Percentiles rank a stretch among this genome's conserved stretches.
phyloP scores from a whole-genome alignment of 1,284 basidiomycete species.

The Taiwanofungus camphoratus region DNA sequence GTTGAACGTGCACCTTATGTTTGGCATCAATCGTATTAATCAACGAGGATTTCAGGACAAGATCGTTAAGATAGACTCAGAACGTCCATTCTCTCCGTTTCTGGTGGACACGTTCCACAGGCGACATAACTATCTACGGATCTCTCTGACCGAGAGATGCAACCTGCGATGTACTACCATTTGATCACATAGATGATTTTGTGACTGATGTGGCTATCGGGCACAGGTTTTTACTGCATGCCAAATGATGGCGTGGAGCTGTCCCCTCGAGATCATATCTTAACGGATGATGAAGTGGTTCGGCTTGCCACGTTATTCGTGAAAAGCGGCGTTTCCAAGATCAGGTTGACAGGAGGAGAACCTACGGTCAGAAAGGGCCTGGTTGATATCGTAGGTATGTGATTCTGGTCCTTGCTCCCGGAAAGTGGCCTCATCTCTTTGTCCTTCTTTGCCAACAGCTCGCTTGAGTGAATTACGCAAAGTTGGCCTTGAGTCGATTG shows the following conservation, averaged over 20 bases:
- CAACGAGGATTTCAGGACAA: slow-evolving; percentile 14
- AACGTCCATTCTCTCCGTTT: slow-evolving; percentile 38
- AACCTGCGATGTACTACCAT: slow-evolving; percentile 86
- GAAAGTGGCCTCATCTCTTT: slow-evolving; percentile 3
- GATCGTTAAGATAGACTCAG: slow-evolving; percentile 49
- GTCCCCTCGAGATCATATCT: slow-evolving; percentile 62
- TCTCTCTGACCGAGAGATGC: slow-evolving; percentile 83
- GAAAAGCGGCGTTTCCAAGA: slow-evolving; percentile 78
- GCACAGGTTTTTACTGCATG: slow-evolving; percentile 85
- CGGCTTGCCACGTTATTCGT: slow-evolving; percentile 78
- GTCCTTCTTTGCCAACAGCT: slow-evolving; percentile 31
- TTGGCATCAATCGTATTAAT: background rate
- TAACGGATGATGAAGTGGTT: slow-evolving; percentile 74
- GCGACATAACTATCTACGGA: slow-evolving; percentile 78
- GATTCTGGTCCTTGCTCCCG: slow-evolving; percentile 4
- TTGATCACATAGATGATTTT: no score
- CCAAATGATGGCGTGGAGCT: slow-evolving; percentile 76
- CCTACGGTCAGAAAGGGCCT: slow-evolving; percentile 83
- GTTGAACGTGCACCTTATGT: background rate
- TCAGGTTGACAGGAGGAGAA: slow-evolving; percentile 84
- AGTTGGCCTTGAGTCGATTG: slow-evolving; percentile 69
- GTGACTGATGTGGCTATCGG: slow-evolving; percentile 9
- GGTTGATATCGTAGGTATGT: slow-evolving; percentile 62
- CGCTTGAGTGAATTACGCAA: slow-evolving; percentile 50
- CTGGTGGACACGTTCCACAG: slow-evolving; percentile 67